Conservation (phyloP, 306 rosid species). For the Cicer cuneatum region DNA sequence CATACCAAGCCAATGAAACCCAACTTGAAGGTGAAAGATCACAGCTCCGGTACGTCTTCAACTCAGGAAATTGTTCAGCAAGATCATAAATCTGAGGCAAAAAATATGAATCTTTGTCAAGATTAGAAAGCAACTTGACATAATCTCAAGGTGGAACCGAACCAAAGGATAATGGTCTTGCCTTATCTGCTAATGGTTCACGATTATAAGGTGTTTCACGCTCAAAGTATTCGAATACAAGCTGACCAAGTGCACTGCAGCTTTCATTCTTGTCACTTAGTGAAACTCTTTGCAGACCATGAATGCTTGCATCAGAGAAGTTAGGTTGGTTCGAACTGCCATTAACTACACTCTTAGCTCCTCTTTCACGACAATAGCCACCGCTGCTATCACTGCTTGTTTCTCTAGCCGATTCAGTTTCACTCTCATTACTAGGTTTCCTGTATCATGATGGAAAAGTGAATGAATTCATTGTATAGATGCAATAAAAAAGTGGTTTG, state of each 20-base stretch:
- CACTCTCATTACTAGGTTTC: slow-evolving; percentile 63
- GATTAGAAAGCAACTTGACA: not conserved
- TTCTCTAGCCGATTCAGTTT: slow-evolving; percentile 73
- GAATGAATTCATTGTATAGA: not conserved
- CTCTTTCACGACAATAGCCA: slow-evolving; percentile 49
- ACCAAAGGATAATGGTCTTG: slow-evolving; percentile 47
- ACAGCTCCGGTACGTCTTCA: slow-evolving; percentile 68
- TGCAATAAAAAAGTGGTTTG: not conserved
- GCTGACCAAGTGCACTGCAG: slow-evolving; percentile 57
- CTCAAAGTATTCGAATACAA: slow-evolving; percentile 69
- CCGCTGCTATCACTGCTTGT: slow-evolving; percentile 68
- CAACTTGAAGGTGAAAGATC: slow-evolving; percentile 82
- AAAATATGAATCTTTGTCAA: slow-evolving; percentile 34
- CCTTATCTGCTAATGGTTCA: slow-evolving; percentile 82
- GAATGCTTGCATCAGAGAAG: slow-evolving; percentile 41
- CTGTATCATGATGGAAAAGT: slow-evolving; percentile 44
- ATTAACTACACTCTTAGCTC: slow-evolving; percentile 9
- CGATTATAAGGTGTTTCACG: slow-evolving; percentile 72
- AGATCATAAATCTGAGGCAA: slow-evolving; percentile 66
- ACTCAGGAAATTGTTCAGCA: slow-evolving; percentile 62
- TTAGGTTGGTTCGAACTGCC: slow-evolving; percentile 46
- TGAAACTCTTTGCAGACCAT: slow-evolving; percentile 48
- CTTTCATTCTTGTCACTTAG: slow-evolving; percentile 66
- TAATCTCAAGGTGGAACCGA: slow-evolving; percentile 5
- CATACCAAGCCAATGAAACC: slow-evolving; percentile 82